Evolutionary conservation across 139 green algal species (phyloP), one percentile per base, ranked within the genome.

Genomic region (Asterochloris sp.): DNA sequence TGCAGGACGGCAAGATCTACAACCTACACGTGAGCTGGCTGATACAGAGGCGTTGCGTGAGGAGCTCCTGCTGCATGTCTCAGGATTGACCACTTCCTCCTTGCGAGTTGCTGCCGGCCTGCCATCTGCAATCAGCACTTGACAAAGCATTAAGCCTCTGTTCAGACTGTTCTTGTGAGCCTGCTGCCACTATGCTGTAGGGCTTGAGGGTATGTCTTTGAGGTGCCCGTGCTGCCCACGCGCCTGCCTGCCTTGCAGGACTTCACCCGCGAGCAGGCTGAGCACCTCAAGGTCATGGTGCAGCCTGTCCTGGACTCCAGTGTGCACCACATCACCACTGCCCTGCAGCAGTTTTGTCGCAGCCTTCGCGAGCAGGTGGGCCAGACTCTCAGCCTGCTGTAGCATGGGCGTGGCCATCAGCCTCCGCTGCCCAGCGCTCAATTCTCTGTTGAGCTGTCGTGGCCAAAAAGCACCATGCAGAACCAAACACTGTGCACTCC

Each of bases 221-320:
- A 21, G 17, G 17, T 2, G 17, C 21, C 21, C 66, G 9, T 6
- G 66, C 17, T 24, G 17, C 19, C 21, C 66, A 71, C 1, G 19
- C n/a, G 1, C 14, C 12, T 80, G 54, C 24, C 24, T 15, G 24
- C 17, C 8, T 9, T 80, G 76, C 78, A 87, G 78, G 84, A 90
- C 74, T 88, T 90, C n/a, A 38, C 21, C 16, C 80, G 86, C 24
- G 47, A 74, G 62, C 83, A 87, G 71, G 29, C 67, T 68, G 47
- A 85, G 26, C 73, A 73, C 12, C 80, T 68, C n/a, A 79, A 69
- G 80, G 47, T 63, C 13, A 29, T 73, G 54, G 69, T 79, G 23
- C 62, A 77, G 54, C 71, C 62, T 60, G 47, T 47, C 15, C 24
- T 84, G 47, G 80, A 84, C 26, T 28, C 19, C 24, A 26, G 29